phyloP scores from a whole-genome alignment of 441 rosid species.

The Melastoma candidum region DNA sequence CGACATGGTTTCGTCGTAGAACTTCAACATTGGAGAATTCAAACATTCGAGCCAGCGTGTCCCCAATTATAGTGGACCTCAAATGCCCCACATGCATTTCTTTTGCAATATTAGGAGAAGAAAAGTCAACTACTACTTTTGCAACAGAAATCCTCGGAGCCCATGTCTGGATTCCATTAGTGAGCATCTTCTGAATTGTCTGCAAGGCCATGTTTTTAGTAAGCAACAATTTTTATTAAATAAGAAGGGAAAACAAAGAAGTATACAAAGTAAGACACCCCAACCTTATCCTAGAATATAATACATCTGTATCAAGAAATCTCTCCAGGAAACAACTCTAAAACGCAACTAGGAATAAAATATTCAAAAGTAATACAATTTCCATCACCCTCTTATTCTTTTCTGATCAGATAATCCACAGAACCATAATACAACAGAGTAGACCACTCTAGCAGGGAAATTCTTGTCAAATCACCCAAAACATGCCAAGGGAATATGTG shows the following conservation, averaged over 20 bases:
- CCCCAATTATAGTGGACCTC: constrained; percentile 91
- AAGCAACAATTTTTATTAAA: background rate
- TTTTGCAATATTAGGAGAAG: constrained; percentile 95
- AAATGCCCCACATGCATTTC: constrained; percentile 98
- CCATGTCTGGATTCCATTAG: constrained; percentile 68
- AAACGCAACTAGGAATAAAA: no score
- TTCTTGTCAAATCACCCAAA: no score
- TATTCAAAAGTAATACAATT: no score
- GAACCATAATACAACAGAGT: no score
- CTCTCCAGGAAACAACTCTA: no score
- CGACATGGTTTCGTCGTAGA: constrained; percentile 93
- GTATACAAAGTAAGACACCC: constrained; percentile 1
- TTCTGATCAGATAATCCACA: no score
- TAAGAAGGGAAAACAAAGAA: constrained; percentile 11
- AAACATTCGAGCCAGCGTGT: constrained; percentile 83
- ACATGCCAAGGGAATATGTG: background rate
- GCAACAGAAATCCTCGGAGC: constrained; percentile 50
- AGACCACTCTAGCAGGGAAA: no score
- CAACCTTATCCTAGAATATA: no score
- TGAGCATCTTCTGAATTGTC: constrained; percentile 75
- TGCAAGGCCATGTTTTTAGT: constrained; percentile 15
- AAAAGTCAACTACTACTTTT: constrained; percentile 84
- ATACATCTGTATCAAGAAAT: no score
- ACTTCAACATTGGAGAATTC: constrained; percentile 82
- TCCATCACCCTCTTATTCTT: no score